Base-by-base conservation (phyloP, 2,329 filamentous ascomycete genomes). In the Colletotrichum nymphaeae region DNA sequence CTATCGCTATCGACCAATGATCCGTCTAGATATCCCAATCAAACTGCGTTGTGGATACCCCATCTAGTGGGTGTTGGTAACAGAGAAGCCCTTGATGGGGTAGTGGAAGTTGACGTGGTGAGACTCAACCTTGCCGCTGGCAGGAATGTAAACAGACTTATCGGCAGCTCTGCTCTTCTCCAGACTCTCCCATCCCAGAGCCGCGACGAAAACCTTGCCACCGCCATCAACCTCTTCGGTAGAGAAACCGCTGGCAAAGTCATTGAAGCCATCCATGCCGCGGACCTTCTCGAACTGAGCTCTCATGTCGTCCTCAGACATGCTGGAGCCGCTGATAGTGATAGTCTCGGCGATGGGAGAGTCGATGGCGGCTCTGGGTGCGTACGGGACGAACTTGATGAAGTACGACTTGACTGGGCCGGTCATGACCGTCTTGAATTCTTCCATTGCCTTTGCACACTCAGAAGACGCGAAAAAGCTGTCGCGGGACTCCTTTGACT, bases 101-200 rank as follows among this genome's bases (percentile, higher is more conserved):
- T 56, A 73, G 60, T 73, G 66, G 26, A 73, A 71, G 55, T 73
- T 57, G 55, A 71, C 67, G 16, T 71, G 71, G 22, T 73, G 71
- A 12, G 24, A 12, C 19, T 73, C 71, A 1, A 57, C n/a, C 42
- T 71, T 71, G 26, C 66, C 67, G 12, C 30, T 56, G 2, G 67
- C 24, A 1, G 69, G 69, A 7, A 71, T 30, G 55, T 73, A 73
- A 0, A 56, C 60, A 22, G 67, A 71, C 67, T 73, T 73, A 12
- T 73, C 67, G 26, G 67, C 71, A 1, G 71, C 71, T 28, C 35
- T 60, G 46, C 71, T 73, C 55, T 69, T 26, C 55, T 73, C 67
- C 6, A 73, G 24, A 26, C 67, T 73, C 30, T 69, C 32, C 71
- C 71, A 73, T 3, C 71, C 71, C 46, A 73, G 35, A 1, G 67